These are phyloP conservation scores for Diatrype stigma DNA, from an alignment of 2,329 filamentous ascomycete species.

Conservation along the genomic window DNA sequence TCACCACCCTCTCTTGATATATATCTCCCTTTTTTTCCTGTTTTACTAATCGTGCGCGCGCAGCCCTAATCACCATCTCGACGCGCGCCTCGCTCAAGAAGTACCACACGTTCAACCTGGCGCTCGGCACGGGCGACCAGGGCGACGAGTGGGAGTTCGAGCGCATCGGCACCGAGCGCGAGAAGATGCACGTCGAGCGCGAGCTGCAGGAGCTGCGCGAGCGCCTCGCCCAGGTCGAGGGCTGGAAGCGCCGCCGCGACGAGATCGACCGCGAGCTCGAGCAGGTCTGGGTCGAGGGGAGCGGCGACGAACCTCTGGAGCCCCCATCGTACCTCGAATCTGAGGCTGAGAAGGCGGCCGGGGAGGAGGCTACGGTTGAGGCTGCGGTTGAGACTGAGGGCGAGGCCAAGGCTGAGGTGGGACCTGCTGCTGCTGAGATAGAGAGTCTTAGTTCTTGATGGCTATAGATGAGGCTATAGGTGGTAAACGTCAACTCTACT, in stretches of 20 bases:
- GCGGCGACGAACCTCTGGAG: conserved; percentile 32
- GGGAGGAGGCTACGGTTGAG: background rate
- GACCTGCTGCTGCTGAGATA: background rate
- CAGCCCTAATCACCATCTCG: conserved; percentile 89
- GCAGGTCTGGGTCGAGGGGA: conserved; percentile 55
- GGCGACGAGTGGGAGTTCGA: conserved; percentile 92
- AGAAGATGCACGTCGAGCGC: conserved; percentile 90
- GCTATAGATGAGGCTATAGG: background rate
- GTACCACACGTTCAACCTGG: conserved; percentile 90
- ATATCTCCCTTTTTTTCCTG: background rate
- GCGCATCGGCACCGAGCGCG: conserved; percentile 85
- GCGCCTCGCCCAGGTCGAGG: conserved; percentile 73
- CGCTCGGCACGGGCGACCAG: conserved; percentile 72
- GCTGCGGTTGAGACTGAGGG: background rate
- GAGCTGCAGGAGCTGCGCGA: conserved; percentile 83
- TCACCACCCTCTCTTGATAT: background rate
- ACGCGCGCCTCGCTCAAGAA: conserved; percentile 92
- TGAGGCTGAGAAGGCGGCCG: conserved; percentile 1
- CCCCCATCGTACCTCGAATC: conserved; percentile 42
- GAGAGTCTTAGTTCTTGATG: background rate
- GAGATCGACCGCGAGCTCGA: conserved; percentile 82
- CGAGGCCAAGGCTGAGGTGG: background rate
- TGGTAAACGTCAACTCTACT: too few species aligned
- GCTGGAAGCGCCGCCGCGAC: conserved; percentile 72
- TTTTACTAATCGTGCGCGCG: conserved; percentile 10